Base-by-base conservation (phyloP, 106 monocot species). In the Acorus gramineus region DNA sequence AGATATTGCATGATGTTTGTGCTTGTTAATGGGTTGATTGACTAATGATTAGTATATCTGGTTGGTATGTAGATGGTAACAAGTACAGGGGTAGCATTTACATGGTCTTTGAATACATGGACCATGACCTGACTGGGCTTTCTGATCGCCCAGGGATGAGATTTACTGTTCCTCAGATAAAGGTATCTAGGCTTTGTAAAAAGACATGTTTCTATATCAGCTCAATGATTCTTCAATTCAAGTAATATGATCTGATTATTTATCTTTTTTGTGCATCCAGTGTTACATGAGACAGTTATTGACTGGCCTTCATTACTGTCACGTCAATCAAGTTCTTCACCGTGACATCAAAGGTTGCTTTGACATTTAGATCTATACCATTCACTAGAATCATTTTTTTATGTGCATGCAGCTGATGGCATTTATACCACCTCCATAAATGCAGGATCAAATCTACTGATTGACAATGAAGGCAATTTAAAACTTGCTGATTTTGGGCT, bases 101-200 rank as follows among this genome's bases (percentile, higher is more conserved):
- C 14, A 73, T 73, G 73, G 73, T 73, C 52, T 73, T 73, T 73
- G 73, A 73, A 14, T 73, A 73, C 65, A 73, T 73, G 65, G 73
- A 73, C 9, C 73, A 65, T 66, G 73, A 73, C 49, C 50, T 73
- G 11, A 43, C 53, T 14, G 52, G 10, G 42, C 59, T 62, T 3
- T 64, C 12, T 47, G 53, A 55, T 48, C 55, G 52, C 55, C 11
- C 28, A 28, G 28, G 28, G 28, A 28, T 28, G 28, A 28, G 28
- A 28, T 28, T 42, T 64, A 56, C 53, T 7, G 61, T 14, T 5
- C 53, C 62, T 54, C 72, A 72, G 49, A 64, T 72, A 46, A 72
- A 71, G 71, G 71, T 71, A 47, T 47, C 10, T 56, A 42, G 28
- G 56, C 43, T 55, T 7, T 28, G 28, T 28, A 28, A 28, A 28